These are phyloP conservation scores for Rosa rugosa DNA, from an alignment of 306 rosid species.

Conservation along the genomic window DNA sequence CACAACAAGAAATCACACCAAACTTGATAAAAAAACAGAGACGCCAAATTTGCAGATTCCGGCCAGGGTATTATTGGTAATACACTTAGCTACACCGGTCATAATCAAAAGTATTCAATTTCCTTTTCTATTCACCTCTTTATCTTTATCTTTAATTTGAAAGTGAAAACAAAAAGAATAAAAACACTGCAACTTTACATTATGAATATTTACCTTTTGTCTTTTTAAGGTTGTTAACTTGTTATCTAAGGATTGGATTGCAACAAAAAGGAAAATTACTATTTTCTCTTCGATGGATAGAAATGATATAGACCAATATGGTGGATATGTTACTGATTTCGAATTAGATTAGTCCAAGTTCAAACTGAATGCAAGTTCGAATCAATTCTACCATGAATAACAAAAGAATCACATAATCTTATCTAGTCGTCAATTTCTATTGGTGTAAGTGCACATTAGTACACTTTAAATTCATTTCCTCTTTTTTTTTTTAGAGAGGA, in stretches of 20 bases:
- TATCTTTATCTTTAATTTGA: conserved; percentile 16
- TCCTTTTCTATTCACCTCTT: conserved; percentile 18
- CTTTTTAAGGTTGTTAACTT: not conserved
- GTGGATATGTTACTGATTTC: not conserved
- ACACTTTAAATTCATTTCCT: too few relatives aligned
- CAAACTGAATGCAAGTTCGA: not conserved
- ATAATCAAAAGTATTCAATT: conserved; percentile 10
- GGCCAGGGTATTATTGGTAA: conserved; percentile 20
- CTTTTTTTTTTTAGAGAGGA: too few relatives aligned
- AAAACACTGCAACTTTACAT: not conserved
- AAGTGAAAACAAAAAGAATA: not conserved
- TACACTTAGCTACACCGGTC: not conserved
- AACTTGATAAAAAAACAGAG: not conserved
- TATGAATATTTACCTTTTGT: not conserved
- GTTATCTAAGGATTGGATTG: not conserved
- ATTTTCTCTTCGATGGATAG: too few relatives aligned
- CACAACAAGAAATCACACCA: conserved; percentile 11
- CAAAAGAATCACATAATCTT: too few relatives aligned
- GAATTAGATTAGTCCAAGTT: not conserved
- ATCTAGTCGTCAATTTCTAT: too few relatives aligned
- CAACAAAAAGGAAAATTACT: not conserved
- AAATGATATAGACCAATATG: not conserved
- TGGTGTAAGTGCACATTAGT: too few relatives aligned
- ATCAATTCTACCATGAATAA: not conserved
- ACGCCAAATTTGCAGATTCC: not conserved